A percentile compares a stretch with the other conserved stretches of the same genome.
These are phyloP conservation scores for Moniliella sp. DNA, from an alignment of 1,284 basidiomycete genomes.

Conservation along the genomic window DNA sequence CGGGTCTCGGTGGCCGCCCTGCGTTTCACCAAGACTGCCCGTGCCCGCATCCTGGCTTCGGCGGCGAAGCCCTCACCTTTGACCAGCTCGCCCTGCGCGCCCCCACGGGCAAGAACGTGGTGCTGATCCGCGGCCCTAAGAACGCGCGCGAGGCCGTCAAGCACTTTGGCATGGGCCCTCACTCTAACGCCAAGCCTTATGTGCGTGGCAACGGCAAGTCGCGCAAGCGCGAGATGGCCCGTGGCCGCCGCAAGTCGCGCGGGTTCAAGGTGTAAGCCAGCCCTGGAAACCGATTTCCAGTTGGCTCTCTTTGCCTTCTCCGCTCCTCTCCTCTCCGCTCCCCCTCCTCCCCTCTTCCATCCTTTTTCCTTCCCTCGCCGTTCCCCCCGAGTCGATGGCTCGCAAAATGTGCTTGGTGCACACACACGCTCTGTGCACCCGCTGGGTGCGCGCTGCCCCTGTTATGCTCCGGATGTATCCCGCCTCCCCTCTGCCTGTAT, in stretches of 20 bases:
- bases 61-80: slow-evolving; percentile 80
- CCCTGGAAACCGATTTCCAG: too few relatives aligned
- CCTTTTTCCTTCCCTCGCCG: too few relatives aligned
- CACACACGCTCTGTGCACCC: too few relatives aligned
- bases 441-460: too few relatives aligned
- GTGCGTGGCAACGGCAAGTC: slow-evolving; percentile 77
- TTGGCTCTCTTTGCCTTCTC: too few relatives aligned
- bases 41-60: slow-evolving; percentile 79
- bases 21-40: slow-evolving; percentile 75
- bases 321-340: too few relatives aligned
- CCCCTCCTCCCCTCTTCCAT: too few relatives aligned
- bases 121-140: slow-evolving; percentile 74
- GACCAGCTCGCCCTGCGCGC: slow-evolving; percentile 86
- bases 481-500: too few relatives aligned
- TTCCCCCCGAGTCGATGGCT: too few relatives aligned
- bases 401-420: too few relatives aligned
- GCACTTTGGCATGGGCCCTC: slow-evolving; percentile 51
- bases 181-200: slow-evolving; percentile 65
- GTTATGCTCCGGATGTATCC: too few relatives aligned
- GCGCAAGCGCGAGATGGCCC: slow-evolving; percentile 54
- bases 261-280: slow-evolving; percentile 34
- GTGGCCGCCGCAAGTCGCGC: slow-evolving; percentile 37
- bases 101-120: slow-evolving; percentile 83
- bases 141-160: slow-evolving; percentile 79
- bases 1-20: slow-evolving; percentile 85